A percentile compares a stretch with the other conserved stretches of the same genome.
These are phyloP conservation scores for Penicillium sp. DNA, from an alignment of 2,329 filamentous ascomycete species.

Conservation along the genomic window DNA sequence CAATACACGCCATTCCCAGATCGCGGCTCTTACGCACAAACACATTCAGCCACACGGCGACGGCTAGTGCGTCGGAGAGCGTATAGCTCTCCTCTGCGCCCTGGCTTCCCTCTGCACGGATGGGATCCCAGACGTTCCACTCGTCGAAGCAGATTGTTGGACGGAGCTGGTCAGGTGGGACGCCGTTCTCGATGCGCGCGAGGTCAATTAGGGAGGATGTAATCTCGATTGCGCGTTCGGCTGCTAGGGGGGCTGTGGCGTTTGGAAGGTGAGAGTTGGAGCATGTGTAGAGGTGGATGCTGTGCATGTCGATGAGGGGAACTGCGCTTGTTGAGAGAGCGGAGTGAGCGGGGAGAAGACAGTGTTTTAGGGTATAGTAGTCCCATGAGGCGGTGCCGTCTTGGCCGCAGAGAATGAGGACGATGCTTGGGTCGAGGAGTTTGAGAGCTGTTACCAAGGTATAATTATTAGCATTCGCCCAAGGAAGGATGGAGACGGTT, in stretches of 20 bases:
- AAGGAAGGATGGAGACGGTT: constrained; percentile 4
- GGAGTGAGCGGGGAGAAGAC: constrained; percentile 53
- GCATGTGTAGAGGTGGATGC: constrained; percentile 76
- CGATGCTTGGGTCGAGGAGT: constrained; percentile 62
- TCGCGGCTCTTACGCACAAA: constrained; percentile 71
- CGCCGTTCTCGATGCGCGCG: constrained; percentile 66
- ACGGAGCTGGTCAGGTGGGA: constrained; percentile 57
- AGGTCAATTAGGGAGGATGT: constrained; percentile 70
- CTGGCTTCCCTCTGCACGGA: constrained; percentile 67
- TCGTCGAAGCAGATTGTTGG: constrained; percentile 80
- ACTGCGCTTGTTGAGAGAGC: constrained; percentile 41
- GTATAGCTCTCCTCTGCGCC: constrained; percentile 76
- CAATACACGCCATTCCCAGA: constrained; percentile 77
- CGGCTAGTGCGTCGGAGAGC: constrained; percentile 73
- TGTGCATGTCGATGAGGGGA: constrained; percentile 73
- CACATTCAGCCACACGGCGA: constrained; percentile 73
- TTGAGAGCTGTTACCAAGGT: constrained; percentile 34
- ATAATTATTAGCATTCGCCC: not conserved
- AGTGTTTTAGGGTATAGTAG: constrained; percentile 70
- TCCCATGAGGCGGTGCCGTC: constrained; percentile 72
- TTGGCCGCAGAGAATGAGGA: constrained; percentile 73
- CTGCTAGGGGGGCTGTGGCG: constrained; percentile 65
- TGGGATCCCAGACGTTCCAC: constrained; percentile 81
- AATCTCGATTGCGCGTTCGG: constrained; percentile 73
- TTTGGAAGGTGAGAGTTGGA: constrained; percentile 56